Evolutionary conservation across 2,329 filamentous ascomycete genomes (phyloP).

Genomic region (Pseudogymnoascus sp.): DNA sequence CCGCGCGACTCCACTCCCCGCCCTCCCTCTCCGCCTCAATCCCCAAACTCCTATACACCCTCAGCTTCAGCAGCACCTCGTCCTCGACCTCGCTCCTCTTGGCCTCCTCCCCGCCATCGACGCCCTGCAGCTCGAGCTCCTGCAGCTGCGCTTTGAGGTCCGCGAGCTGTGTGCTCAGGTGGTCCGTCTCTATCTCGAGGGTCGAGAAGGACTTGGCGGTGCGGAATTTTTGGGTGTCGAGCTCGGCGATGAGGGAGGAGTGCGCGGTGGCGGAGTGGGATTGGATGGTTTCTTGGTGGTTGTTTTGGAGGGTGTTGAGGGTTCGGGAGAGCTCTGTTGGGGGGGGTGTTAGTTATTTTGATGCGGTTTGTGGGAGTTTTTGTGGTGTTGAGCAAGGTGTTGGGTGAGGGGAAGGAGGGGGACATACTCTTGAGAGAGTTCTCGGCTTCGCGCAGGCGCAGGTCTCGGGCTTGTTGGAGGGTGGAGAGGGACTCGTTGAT

Average conservation of each 20-base stretch:
- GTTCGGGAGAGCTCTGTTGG: conserved; percentile 59
- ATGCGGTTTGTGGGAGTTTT: not conserved
- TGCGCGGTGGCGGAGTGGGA: conserved; percentile 72
- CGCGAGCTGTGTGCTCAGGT: conserved; percentile 70
- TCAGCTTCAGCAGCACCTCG: conserved; percentile 66
- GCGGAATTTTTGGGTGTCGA: conserved; percentile 91
- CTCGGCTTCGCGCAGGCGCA: conserved; percentile 65
- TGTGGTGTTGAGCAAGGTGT: conserved; percentile 2
- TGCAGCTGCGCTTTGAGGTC: conserved; percentile 67
- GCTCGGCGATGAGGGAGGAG: conserved; percentile 72
- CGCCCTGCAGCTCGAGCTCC: conserved; percentile 77
- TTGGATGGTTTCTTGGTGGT: conserved; percentile 67
- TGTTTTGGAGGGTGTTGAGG: conserved; percentile 63
- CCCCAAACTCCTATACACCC: conserved; percentile 83
- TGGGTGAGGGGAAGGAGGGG: conserved; percentile 19
- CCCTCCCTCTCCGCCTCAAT: conserved; percentile 74
- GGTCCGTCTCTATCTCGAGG: conserved; percentile 88
- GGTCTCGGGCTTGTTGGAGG: conserved; percentile 74
- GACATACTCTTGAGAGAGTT: conserved; percentile 51
- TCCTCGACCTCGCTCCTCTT: conserved; percentile 46
- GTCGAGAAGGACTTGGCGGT: conserved; percentile 87
- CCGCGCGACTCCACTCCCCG: conserved; percentile 76
- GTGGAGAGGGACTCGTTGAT: conserved; percentile 76
- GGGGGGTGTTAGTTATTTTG: not conserved
- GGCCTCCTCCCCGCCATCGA: conserved; percentile 55